These are phyloP conservation scores for Pseudocercospora ulei DNA, from an alignment of 2,329 filamentous ascomycete genomes.

Conservation along the genomic window DNA sequence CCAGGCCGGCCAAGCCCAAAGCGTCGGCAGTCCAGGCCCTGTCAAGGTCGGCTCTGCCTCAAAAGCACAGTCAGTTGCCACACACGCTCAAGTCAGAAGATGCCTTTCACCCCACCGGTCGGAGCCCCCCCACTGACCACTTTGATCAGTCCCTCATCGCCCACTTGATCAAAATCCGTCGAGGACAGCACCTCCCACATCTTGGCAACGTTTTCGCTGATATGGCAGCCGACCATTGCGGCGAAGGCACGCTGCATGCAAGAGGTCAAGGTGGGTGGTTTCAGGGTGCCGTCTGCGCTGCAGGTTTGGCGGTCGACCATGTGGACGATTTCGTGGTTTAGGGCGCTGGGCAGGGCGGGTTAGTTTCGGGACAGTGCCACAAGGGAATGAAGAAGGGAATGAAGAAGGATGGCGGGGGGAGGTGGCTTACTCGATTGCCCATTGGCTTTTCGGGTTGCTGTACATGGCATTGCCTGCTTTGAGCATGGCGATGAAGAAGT, in stretches of 20 bases:
- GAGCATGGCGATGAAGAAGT: slow-evolving; percentile 28
- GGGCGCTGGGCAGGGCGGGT: slow-evolving; percentile 18
- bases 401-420: not conserved
- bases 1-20: slow-evolving; percentile 2
- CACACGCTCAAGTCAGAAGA: slow-evolving; percentile 15
- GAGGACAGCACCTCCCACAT: slow-evolving; percentile 31
- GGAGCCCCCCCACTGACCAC: slow-evolving; percentile 17
- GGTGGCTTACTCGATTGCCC: slow-evolving; percentile 26
- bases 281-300: slow-evolving; percentile 18
- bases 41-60: not conserved
- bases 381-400: not conserved
- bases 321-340: slow-evolving; percentile 23
- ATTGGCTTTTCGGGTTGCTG: slow-evolving; percentile 5
- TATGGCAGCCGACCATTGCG: slow-evolving; percentile 18
- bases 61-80: slow-evolving; percentile 9
- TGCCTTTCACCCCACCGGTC: slow-evolving; percentile 18
- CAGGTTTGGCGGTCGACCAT: slow-evolving; percentile 27
- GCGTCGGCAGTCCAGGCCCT: too few relatives aligned
- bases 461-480: slow-evolving; percentile 10
- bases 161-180: slow-evolving; percentile 26
- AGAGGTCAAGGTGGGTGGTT: slow-evolving; percentile 28
- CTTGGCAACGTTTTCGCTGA: slow-evolving; percentile 23
- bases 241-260: slow-evolving; percentile 29
- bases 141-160: slow-evolving; percentile 22
- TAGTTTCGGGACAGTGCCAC: not conserved